Percentiles rank a stretch among this genome's conserved stretches.
These are phyloP conservation scores for Fusarium cyanostomum DNA, from an alignment of 2,329 filamentous ascomycete genomes.

Conservation along the genomic window DNA sequence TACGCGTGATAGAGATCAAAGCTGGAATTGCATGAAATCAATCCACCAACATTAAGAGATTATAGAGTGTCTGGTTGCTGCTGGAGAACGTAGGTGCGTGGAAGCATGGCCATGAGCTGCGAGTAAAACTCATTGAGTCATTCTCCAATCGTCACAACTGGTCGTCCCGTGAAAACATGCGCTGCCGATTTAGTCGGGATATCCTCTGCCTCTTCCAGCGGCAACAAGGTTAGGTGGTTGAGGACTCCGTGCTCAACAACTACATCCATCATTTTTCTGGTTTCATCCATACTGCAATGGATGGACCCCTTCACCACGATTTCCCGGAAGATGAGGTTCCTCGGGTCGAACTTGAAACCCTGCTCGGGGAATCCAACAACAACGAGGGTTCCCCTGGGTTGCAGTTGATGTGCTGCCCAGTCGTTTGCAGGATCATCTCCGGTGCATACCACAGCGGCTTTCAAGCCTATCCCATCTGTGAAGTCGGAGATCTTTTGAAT, in stretches of 20 bases:
- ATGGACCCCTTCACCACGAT: constrained; percentile 25
- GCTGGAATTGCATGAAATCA: no score
- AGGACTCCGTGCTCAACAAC: constrained; percentile 18
- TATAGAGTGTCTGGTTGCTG: no score
- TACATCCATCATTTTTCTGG: constrained; percentile 19
- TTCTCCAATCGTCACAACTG: constrained; percentile 17
- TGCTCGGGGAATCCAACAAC: constrained; percentile 26
- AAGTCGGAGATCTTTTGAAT: constrained; percentile 24
- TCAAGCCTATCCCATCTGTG: constrained; percentile 22
- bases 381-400: constrained; percentile 21
- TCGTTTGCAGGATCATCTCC: constrained; percentile 28
- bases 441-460: constrained; percentile 26
- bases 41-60: no score
- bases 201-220: constrained; percentile 24
- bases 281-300: constrained; percentile 29
- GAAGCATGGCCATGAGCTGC: no score
- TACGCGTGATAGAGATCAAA: no score
- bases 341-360: constrained; percentile 31
- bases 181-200: constrained; percentile 10
- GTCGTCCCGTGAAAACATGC: constrained; percentile 8
- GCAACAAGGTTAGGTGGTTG: constrained; percentile 24
- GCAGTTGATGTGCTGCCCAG: constrained; percentile 25
- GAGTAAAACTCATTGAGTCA: no score
- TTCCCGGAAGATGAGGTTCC: constrained; percentile 26
- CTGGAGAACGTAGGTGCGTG: no score